These are phyloP conservation scores for Pouteria glomerata DNA, from an alignment of 148 eudicot species.

Conservation along the genomic window DNA sequence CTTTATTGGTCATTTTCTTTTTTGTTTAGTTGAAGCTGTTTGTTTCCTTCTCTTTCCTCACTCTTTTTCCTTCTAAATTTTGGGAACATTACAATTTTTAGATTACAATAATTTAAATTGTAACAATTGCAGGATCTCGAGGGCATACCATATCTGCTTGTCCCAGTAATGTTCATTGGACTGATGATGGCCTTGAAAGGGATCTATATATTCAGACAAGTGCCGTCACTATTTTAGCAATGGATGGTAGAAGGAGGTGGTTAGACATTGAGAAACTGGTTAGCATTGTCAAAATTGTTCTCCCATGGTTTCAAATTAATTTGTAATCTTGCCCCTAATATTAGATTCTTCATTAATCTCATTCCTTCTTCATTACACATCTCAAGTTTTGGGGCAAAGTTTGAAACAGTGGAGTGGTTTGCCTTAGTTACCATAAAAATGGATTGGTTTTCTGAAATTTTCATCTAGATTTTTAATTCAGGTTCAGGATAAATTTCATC, in stretches of 20 bases:
- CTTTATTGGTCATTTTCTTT: no score
- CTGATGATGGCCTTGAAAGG: conserved; percentile 72
- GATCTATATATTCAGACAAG: conserved; percentile 77
- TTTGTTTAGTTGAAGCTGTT: neutral
- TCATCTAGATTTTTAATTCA: neutral
- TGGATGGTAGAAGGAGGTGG: conserved; percentile 99
- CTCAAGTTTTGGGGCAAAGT: neutral
- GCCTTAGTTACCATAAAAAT: no score
- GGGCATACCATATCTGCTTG: conserved; percentile 39
- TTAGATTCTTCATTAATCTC: conserved; percentile 9
- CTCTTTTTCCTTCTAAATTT: neutral
- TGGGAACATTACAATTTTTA: neutral
- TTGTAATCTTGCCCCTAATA: neutral
- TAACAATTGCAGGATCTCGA: conserved; percentile 45
- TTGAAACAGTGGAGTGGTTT: neutral
- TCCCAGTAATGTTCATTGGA: conserved; percentile 69
- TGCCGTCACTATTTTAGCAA: conserved; percentile 82
- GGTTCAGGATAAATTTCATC: no score
- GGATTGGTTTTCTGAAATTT: neutral
- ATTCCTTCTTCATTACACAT: neutral
- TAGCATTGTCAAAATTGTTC: conserved; percentile 30
- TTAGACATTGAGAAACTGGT: conserved; percentile 93
- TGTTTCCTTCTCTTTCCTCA: neutral
- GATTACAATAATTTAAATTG: neutral
- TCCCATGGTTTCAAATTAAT: neutral